Evolutionary conservation across 345 rosid genomes (phyloP).

Genomic region (Hibiscus trionum): DNA sequence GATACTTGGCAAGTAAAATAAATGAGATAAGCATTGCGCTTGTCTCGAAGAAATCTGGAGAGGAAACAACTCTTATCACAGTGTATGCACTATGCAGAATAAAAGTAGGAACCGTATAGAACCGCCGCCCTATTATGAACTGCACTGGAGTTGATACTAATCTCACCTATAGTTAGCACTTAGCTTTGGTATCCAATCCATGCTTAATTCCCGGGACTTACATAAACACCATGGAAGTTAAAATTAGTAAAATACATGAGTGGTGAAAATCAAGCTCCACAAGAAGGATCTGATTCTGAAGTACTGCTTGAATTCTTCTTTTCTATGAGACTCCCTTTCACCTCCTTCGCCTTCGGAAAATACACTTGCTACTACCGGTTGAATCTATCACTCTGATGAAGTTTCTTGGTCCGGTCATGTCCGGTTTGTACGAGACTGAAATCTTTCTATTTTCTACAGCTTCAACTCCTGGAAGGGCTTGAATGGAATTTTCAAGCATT

Average conservation of each 20-base stretch:
- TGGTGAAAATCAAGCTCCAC: conserved; percentile 84
- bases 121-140: conserved; percentile 74
- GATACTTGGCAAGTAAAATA: conserved; percentile 81
- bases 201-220: conserved; percentile 59
- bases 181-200: conserved; percentile 53
- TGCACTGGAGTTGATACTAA: conserved; percentile 78
- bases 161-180: conserved; percentile 62
- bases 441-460: conserved; percentile 33
- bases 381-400: conserved; percentile 73
- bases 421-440: conserved; percentile 60
- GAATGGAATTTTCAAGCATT: conserved; percentile 54
- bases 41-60: conserved; percentile 74
- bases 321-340: conserved; percentile 49
- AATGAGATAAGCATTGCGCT: conserved; percentile 94
- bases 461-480: conserved; percentile 78
- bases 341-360: conserved; percentile 49
- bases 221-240: conserved; percentile 79
- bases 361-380: conserved; percentile 52
- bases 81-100: conserved; percentile 49
- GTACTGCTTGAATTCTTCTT: conserved; percentile 59
- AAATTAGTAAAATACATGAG: conserved; percentile 46
- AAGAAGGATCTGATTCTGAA: conserved; percentile 45
- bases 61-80: conserved; percentile 65
- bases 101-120: conserved; percentile 78
- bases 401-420: conserved; percentile 70